These are phyloP conservation scores for Cutaneotrichosporon sp. DNA, from an alignment of 1,284 basidiomycete genomes.

Conservation along the genomic window DNA sequence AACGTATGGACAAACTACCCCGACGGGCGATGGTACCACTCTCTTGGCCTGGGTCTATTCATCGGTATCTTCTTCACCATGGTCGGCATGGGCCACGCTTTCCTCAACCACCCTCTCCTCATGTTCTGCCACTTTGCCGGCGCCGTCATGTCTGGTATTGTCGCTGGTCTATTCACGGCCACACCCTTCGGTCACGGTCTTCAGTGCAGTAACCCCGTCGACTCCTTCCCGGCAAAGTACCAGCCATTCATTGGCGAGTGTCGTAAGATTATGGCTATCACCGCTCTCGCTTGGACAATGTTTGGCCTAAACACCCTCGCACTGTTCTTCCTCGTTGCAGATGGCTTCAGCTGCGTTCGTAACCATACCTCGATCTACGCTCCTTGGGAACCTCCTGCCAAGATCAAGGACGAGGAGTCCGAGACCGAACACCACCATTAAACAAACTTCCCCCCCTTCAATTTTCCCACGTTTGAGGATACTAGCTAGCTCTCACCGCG, in stretches of 20 bases:
- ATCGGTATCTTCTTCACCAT: slow-evolving; percentile 36
- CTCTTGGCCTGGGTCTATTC: slow-evolving; percentile 44
- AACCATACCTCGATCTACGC: slow-evolving; percentile 35
- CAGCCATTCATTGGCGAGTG: slow-evolving; percentile 35
- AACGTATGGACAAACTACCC: slow-evolving; percentile 32
- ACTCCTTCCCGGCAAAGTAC: slow-evolving; percentile 32
- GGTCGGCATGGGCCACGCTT: slow-evolving; percentile 41
- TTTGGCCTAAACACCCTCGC: slow-evolving; percentile 41
- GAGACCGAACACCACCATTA: slow-evolving; percentile 10
- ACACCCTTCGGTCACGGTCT: slow-evolving; percentile 48
- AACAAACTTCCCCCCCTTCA: neutral
- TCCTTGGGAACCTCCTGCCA: slow-evolving; percentile 19
- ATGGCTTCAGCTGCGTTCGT: slow-evolving; percentile 35
- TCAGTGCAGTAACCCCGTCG: slow-evolving; percentile 39
- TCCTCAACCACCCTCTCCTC: slow-evolving; percentile 31
- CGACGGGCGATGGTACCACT: slow-evolving; percentile 32
- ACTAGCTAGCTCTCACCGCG: neutral
- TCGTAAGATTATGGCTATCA: slow-evolving; percentile 37
- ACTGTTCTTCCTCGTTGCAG: slow-evolving; percentile 37
- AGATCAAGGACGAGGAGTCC: slow-evolving; percentile 14
- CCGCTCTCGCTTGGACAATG: slow-evolving; percentile 44
- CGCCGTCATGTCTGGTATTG: slow-evolving; percentile 38
- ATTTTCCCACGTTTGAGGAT: neutral
- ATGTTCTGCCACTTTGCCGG: slow-evolving; percentile 23
- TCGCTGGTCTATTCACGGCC: slow-evolving; percentile 40